Conservation (phyloP, 345 rosid species). For the Orychophragmus violaceus region DNA sequence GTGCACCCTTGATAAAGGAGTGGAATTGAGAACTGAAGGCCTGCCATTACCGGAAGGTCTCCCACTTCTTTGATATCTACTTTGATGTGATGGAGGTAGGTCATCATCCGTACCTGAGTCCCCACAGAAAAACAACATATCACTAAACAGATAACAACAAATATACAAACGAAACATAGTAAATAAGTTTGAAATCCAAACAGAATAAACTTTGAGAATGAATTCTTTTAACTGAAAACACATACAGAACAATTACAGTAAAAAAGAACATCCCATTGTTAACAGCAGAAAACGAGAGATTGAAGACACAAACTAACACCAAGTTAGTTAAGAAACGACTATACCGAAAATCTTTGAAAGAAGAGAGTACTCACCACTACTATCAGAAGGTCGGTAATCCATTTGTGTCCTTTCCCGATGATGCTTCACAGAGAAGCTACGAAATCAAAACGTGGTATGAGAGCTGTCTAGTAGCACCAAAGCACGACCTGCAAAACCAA, state of each 20-base stretch:
- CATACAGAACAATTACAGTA: background rate
- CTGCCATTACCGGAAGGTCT: slow-evolving; percentile 80
- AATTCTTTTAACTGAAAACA: background rate
- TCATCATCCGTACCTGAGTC: slow-evolving; percentile 94
- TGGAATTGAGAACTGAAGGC: slow-evolving; percentile 53
- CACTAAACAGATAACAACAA: background rate
- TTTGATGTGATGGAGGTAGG: slow-evolving; percentile 90
- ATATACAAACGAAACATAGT: background rate
- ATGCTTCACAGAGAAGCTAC: slow-evolving; percentile 7
- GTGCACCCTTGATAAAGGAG: slow-evolving; percentile 60
- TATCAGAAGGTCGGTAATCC: slow-evolving; percentile 62
- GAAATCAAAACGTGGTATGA: slow-evolving; percentile 16
- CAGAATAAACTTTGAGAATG: background rate
- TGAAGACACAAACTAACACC: background rate
- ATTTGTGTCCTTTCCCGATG: slow-evolving; percentile 24
- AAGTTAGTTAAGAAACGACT: background rate
- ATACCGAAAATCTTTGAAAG: background rate
- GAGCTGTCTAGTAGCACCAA: background rate
- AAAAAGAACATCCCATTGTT: background rate
- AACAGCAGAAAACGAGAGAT: background rate
- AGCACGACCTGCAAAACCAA: slow-evolving; percentile 22
- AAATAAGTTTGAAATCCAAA: background rate
- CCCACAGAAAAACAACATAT: slow-evolving; percentile 4
- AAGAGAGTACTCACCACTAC: slow-evolving; percentile 50
- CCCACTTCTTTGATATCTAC: slow-evolving; percentile 74